Base-by-base conservation (phyloP, 371 early-diverging fungal species). In the Sporodiniella umbellata region DNA sequence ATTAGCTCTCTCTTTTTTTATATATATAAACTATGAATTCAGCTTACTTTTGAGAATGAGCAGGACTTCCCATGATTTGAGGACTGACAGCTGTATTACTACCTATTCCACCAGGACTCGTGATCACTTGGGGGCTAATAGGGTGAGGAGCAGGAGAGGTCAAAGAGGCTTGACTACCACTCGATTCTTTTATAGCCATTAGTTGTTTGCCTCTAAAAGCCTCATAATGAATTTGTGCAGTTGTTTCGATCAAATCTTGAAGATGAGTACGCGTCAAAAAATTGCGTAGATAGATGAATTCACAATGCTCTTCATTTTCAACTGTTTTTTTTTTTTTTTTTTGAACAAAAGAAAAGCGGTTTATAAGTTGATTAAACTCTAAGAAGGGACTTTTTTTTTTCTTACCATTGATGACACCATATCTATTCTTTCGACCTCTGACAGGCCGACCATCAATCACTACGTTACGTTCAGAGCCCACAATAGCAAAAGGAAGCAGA, bases 171-270 rank as follows among this genome's bases (percentile, higher is more conserved):
- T 69, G 70, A 44, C 44, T 57, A 22, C 46, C 47, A 12, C 53
- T 24, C 26, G 62, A 72, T 67, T 90, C 92, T 67, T 90, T 91
- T 46, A 92, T 75, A 33, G 94, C 92, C 50, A 92, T 64, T 38
- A 92, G 68, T 69, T 92, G 92, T 61, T 86, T 80, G 25, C 92
- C 85, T 46, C 96, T 85, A 89, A 93, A 96, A n/a, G 87, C 79
- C 70, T 93, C 94, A 65, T 93, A 93, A 62, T 92, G 93, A 51
- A 87, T 81, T 61, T 86, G 81, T 14, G 89, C 83, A 8, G 94
- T 93, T 42, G 89, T 88, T 62, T 93, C 94, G 53, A 92, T 84
- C 54, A 92, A 75, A 52, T 91, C 91, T 56, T 89, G 89, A 44
- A 93, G 73, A 45, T 93, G 92, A 18, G 94, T 90, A 56, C 72